Evolutionary conservation across 768 basidiomycete genomes (phyloP).

Genomic region (Rhodotorula toruloides): DNA sequence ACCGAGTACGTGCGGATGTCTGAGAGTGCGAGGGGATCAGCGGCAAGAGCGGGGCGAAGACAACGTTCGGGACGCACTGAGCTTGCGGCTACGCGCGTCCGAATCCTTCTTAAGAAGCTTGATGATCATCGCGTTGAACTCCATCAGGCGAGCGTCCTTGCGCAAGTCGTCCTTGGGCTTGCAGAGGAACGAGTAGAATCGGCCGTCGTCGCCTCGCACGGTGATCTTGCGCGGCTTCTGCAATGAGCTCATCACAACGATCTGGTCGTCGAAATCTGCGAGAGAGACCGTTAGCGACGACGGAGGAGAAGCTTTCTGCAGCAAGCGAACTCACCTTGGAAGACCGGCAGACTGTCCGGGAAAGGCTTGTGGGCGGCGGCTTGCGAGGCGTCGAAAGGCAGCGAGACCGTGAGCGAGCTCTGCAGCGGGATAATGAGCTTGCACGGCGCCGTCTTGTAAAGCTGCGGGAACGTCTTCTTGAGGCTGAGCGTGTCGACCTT

Average conservation of each 20-base stretch:
- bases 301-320: no score
- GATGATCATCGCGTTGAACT: conserved; percentile 95
- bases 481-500: conserved; percentile 30
- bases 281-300: neutral
- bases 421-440: conserved; percentile 81
- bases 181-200: conserved; percentile 80
- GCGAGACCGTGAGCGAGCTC: conserved; percentile 77
- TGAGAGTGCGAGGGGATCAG: conserved; percentile 47
- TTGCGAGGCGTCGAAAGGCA: conserved; percentile 68
- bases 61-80: conserved; percentile 58
- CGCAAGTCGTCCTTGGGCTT: conserved; percentile 96
- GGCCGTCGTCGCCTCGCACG: conserved; percentile 74
- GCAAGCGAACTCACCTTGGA: conserved; percentile 56
- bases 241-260: conserved; percentile 85
- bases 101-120: conserved; percentile 89
- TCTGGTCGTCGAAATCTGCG: conserved; percentile 70
- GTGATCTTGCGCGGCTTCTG: conserved; percentile 86
- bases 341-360: conserved; percentile 66
- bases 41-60: neutral
- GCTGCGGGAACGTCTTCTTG: conserved; percentile 29
- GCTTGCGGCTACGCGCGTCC: conserved; percentile 80
- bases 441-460: conserved; percentile 10
- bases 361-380: conserved; percentile 66
- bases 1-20: conserved; percentile 97
- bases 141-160: conserved; percentile 96